phyloP scores from a whole-genome alignment of 1,284 basidiomycete genomes.

The Ceratobasidium sp. region DNA sequence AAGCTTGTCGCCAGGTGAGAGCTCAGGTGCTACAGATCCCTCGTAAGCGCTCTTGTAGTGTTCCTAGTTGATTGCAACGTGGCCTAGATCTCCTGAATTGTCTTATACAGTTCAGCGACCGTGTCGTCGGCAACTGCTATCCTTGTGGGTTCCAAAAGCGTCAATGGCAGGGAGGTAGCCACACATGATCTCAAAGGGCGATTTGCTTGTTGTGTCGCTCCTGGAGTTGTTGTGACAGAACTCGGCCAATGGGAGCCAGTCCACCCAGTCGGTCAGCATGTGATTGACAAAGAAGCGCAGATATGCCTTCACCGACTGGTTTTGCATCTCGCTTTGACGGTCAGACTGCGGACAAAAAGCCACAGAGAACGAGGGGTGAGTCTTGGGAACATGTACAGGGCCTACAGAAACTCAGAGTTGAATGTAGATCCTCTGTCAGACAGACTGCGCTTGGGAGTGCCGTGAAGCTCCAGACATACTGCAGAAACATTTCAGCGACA shows the following conservation, averaged over 20 bases:
- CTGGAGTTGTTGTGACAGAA: constrained; percentile 56
- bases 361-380: constrained; percentile 50
- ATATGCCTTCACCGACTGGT: constrained; percentile 42
- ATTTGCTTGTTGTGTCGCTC: neutral
- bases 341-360: constrained; percentile 52
- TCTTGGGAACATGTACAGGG: constrained; percentile 42
- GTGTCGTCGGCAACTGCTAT: neutral
- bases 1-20: constrained; percentile 50
- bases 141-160: neutral
- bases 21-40: constrained; percentile 12
- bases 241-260: constrained; percentile 54
- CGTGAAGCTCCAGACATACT: constrained; percentile 42
- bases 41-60: neutral
- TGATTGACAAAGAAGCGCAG: constrained; percentile 26
- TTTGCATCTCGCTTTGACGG: constrained; percentile 41
- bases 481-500: constrained; percentile 30
- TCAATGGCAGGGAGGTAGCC: constrained; percentile 20
- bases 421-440: constrained; percentile 49
- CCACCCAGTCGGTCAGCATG: constrained; percentile 39
- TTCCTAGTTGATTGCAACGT: constrained; percentile 13
- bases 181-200: constrained; percentile 26
- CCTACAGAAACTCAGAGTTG: constrained; percentile 51
- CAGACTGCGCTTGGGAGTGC: neutral
- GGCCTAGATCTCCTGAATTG: constrained; percentile 21
- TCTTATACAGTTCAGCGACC: neutral